Evolutionary conservation across 495 filamentous ascomycete genomes (phyloP).

Genomic region (Thozetella sp.): DNA sequence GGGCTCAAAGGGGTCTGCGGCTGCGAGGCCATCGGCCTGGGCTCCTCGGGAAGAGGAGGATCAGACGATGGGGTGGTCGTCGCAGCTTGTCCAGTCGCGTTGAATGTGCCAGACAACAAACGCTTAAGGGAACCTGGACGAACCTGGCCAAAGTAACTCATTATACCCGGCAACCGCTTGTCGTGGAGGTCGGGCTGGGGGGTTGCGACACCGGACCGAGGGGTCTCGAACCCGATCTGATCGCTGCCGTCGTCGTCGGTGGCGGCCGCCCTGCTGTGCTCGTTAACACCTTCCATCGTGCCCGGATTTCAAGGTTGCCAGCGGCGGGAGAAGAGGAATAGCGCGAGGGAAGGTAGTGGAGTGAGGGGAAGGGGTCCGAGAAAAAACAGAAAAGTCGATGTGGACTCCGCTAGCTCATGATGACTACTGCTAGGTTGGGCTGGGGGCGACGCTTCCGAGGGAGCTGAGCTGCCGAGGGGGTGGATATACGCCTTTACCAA

Average conservation of each 20-base stretch:
- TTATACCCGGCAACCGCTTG: constrained; percentile 87
- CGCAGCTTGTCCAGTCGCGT: constrained; percentile 33
- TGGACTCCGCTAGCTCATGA: constrained; percentile 31
- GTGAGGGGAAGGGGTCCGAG: constrained; percentile 21
- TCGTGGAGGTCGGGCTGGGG: constrained; percentile 87
- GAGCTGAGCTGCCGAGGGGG: constrained; percentile 27
- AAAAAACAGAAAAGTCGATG: constrained; percentile 21
- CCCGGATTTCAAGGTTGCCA: constrained; percentile 6
- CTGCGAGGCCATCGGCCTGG: constrained; percentile 25
- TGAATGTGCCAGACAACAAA: constrained; percentile 34
- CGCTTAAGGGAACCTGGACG: constrained; percentile 61
- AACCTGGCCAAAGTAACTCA: constrained; percentile 98
- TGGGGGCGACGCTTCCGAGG: constrained; percentile 20
- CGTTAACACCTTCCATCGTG: constrained; percentile 44
- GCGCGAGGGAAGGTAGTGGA: constrained; percentile 13
- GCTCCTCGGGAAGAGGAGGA: constrained; percentile 32
- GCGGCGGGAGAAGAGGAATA: constrained; percentile 3
- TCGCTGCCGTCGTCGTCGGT: constrained; percentile 71
- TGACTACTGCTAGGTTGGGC: constrained; percentile 20
- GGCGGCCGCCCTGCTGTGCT: constrained; percentile 44
- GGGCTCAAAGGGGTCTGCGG: constrained; percentile 19
- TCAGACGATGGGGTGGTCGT: constrained; percentile 32
- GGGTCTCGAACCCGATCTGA: constrained; percentile 80
- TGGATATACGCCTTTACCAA: constrained; percentile 19
- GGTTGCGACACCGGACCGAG: constrained; percentile 83